Evolutionary conservation across 129 eudicot species (phyloP).

Genomic region (Apium graveolens): DNA sequence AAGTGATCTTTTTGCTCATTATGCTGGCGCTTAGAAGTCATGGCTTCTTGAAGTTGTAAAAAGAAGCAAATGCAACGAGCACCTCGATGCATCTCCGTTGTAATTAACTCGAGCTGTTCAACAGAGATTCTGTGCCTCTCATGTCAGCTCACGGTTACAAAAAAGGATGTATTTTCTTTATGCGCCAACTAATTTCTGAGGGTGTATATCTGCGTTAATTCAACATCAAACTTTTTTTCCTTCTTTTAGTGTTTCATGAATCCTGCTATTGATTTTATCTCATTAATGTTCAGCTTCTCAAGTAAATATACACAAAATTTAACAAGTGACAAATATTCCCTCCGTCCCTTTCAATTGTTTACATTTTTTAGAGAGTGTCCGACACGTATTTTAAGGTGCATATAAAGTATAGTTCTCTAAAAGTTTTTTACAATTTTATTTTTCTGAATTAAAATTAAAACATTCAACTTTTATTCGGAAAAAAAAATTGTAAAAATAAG

Average conservation of each 20-base stretch:
- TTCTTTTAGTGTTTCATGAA: neutral
- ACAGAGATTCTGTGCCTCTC: neutral
- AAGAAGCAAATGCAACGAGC: constrained; percentile 27
- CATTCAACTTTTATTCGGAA: no score
- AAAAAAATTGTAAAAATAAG: no score
- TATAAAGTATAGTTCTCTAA: no score
- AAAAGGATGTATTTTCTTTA: constrained; percentile 6
- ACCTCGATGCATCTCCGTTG: constrained; percentile 11
- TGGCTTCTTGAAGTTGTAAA: constrained; percentile 49
- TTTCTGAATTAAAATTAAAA: no score
- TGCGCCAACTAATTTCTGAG: neutral
- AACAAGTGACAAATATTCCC: neutral
- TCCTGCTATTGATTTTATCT: neutral
- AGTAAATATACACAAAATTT: neutral
- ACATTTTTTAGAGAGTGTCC: no score
- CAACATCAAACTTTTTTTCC: neutral
- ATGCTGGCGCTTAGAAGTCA: constrained; percentile 48
- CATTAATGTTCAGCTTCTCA: neutral
- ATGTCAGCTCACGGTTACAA: neutral
- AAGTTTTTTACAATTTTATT: no score
- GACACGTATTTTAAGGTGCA: no score
- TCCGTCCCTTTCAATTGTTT: no score
- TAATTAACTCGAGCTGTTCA: neutral
- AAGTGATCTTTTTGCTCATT: constrained; percentile 39
- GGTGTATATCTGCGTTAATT: neutral